Percentiles rank a stretch among this genome's conserved stretches.
Evolutionary conservation across 2,329 filamentous ascomycete species (phyloP).

Genomic region (Microsporum audouinii): DNA sequence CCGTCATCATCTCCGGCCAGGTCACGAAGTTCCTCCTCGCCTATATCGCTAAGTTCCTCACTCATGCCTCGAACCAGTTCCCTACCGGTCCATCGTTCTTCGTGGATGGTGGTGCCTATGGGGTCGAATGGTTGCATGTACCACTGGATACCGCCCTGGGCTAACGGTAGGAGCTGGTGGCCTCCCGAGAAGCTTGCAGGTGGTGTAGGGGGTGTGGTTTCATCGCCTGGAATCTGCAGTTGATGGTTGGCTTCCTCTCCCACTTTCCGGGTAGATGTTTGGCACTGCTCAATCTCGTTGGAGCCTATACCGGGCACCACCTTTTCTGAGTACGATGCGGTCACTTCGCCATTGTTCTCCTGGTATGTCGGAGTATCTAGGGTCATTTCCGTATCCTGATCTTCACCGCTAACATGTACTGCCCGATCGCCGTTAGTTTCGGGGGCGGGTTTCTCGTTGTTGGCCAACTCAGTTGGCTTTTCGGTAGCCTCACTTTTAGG

Average conservation of each 20-base stretch:
- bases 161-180: constrained; percentile 41
- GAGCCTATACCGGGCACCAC: neutral
- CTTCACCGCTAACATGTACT: neutral
- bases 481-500: neutral
- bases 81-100: constrained; percentile 61
- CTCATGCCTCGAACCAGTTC: constrained; percentile 64
- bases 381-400: neutral
- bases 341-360: neutral
- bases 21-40: constrained; percentile 76
- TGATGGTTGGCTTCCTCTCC: constrained; percentile 7
- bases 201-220: constrained; percentile 27
- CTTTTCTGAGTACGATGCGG: neutral
- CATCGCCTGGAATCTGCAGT: constrained; percentile 37
- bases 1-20: constrained; percentile 43
- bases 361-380: neutral
- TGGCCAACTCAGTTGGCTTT: neutral
- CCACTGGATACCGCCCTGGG: constrained; percentile 73
- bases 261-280: constrained; percentile 2
- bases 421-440: neutral
- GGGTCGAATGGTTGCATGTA: constrained; percentile 74
- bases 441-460: neutral
- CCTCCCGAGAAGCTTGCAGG: constrained; percentile 30
- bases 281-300: constrained; percentile 1
- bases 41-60: constrained; percentile 81
- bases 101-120: constrained; percentile 64